Conservation (phyloP, 306 rosid species). For the Potentilla sterilis region DNA sequence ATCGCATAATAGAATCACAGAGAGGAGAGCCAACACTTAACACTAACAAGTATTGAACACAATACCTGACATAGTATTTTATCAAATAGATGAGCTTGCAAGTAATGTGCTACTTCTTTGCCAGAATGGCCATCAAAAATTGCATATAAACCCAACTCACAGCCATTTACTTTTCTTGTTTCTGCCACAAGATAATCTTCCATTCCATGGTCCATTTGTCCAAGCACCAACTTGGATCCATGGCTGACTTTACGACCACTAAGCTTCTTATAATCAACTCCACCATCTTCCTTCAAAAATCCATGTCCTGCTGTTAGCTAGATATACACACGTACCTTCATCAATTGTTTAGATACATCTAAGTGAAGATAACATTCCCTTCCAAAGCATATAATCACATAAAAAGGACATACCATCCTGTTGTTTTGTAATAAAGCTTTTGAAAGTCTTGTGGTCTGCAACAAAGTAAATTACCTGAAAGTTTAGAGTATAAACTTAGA, state of each 20-base stretch:
- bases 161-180: slow-evolving; percentile 37
- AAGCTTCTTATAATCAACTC: slow-evolving; percentile 11
- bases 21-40: neutral
- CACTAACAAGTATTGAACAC: neutral
- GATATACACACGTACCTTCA: neutral
- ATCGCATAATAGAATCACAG: neutral
- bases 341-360: neutral
- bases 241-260: slow-evolving; percentile 1
- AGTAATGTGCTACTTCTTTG: slow-evolving; percentile 48
- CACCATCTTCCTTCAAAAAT: slow-evolving; percentile 7
- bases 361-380: neutral
- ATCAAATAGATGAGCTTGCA: slow-evolving; percentile 56
- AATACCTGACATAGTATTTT: slow-evolving; percentile 45
- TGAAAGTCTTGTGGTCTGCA: neutral
- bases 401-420: neutral
- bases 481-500: neutral
- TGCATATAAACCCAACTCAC: slow-evolving; percentile 53
- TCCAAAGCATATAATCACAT: neutral
- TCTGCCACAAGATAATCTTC: slow-evolving; percentile 24
- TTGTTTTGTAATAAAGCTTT: neutral
- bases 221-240: neutral
- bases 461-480: neutral
- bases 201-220: neutral
- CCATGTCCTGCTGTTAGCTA: slow-evolving; percentile 5
- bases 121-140: slow-evolving; percentile 68